phyloP scores from a whole-genome alignment of 164 flowering plant species.

The Berberis vulgaris region DNA sequence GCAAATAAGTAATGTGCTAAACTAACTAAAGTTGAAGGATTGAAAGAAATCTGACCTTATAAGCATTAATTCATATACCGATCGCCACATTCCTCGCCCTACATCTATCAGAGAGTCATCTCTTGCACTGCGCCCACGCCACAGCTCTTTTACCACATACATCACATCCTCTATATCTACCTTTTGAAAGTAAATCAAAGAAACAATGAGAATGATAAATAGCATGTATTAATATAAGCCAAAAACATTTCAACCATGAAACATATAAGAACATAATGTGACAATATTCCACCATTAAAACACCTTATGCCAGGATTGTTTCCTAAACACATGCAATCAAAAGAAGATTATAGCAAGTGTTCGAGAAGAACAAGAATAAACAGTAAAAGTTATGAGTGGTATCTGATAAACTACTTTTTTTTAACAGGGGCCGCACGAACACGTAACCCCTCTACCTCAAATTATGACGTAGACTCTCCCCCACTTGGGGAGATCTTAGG shows the following conservation, averaged over 20 bases:
- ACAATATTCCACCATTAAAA: neutral
- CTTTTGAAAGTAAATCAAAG: conserved; percentile 33
- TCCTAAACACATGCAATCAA: too few relatives aligned
- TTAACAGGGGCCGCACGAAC: too few relatives aligned
- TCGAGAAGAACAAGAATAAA: too few relatives aligned
- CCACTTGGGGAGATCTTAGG: too few relatives aligned
- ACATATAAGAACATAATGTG: neutral
- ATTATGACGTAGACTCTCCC: too few relatives aligned
- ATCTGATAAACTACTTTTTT: too few relatives aligned
- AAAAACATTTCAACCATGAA: neutral
- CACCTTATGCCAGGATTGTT: too few relatives aligned
- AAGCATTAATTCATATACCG: conserved; percentile 87
- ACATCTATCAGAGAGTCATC: conserved; percentile 55
- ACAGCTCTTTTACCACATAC: conserved; percentile 80
- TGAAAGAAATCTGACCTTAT: conserved; percentile 43
- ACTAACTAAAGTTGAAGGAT: neutral
- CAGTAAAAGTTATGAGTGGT: too few relatives aligned
- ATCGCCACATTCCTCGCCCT: conserved; percentile 96
- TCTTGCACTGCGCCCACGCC: conserved; percentile 91
- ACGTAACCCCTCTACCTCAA: too few relatives aligned
- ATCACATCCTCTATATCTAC: conserved; percentile 89
- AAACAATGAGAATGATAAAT: neutral
- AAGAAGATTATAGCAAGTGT: too few relatives aligned
- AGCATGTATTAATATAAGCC: too few relatives aligned
- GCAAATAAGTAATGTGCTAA: neutral